Evolutionary conservation across 176 grass and related monocot genomes (phyloP).

Genomic region (Thalia dealbata): DNA sequence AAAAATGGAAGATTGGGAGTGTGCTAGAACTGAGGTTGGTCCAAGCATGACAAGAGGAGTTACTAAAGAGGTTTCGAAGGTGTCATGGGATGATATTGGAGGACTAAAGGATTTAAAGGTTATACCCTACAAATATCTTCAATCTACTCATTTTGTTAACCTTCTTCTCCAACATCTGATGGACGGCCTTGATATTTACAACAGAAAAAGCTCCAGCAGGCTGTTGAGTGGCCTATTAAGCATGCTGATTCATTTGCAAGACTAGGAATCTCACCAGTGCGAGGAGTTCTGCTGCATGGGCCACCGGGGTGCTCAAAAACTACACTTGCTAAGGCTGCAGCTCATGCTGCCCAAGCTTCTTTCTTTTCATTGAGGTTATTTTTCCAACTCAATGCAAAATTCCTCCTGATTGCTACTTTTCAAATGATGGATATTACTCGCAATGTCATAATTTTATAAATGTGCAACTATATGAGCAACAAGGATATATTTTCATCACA

Average conservation of each 20-base stretch:
- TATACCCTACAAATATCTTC: constrained; percentile 16
- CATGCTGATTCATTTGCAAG: constrained; percentile 58
- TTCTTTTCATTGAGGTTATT: constrained; percentile 90
- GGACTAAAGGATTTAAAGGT: constrained; percentile 86
- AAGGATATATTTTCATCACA: no score
- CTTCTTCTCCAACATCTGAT: constrained; percentile 9
- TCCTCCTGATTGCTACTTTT: neutral
- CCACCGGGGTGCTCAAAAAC: constrained; percentile 92
- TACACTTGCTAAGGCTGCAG: constrained; percentile 77
- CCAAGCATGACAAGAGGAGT: constrained; percentile 74
- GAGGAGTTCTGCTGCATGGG: constrained; percentile 78
- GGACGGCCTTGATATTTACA: constrained; percentile 6
- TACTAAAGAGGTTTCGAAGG: constrained; percentile 60
- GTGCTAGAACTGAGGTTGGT: constrained; percentile 43
- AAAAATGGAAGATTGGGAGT: constrained; percentile 63
- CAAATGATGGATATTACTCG: neutral
- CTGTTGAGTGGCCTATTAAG: constrained; percentile 87
- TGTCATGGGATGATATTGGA: constrained; percentile 92
- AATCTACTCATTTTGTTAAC: constrained; percentile 11
- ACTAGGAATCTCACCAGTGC: constrained; percentile 75
- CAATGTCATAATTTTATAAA: neutral
- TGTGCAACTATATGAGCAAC: neutral
- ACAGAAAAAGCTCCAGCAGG: constrained; percentile 81
- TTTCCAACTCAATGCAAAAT: neutral
- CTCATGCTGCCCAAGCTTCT: constrained; percentile 74